Percentiles rank a stretch among this genome's conserved stretches.
phyloP scores from a whole-genome alignment of 139 green algal genomes.

The Volvox reticuliferus region DNA sequence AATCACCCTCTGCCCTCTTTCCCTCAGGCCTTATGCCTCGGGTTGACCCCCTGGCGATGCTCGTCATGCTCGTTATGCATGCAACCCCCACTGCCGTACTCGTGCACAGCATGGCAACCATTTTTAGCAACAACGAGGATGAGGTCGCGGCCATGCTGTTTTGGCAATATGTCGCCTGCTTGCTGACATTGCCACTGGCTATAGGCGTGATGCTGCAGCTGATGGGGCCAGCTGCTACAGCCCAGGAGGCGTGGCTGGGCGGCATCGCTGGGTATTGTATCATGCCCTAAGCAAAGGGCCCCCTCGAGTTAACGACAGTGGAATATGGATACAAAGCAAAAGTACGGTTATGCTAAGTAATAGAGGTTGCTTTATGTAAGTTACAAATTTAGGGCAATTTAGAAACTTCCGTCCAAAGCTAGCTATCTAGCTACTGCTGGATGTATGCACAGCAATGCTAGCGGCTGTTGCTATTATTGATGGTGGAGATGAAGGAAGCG shows the following conservation, averaged over 20 bases:
- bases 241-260: not conserved
- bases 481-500: too few relatives aligned
- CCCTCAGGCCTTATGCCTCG: conserved; percentile 23
- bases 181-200: conserved; percentile 51
- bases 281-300: too few relatives aligned
- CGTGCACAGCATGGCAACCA: conserved; percentile 59
- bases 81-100: conserved; percentile 63
- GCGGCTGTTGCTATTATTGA: too few relatives aligned
- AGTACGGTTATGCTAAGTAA: too few relatives aligned
- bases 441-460: too few relatives aligned
- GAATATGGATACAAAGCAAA: too few relatives aligned
- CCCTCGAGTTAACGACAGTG: too few relatives aligned
- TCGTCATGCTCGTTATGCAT: conserved; percentile 61
- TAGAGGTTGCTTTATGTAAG: too few relatives aligned
- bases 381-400: too few relatives aligned
- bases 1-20: not conserved
- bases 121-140: conserved; percentile 46
- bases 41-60: conserved; percentile 41
- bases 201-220: conserved; percentile 46
- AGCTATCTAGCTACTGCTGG: too few relatives aligned
- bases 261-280: not conserved
- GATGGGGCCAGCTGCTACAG: conserved; percentile 13
- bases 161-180: conserved; percentile 55
- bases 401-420: too few relatives aligned
- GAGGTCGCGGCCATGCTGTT: conserved; percentile 61